A percentile compares a stretch with the other conserved stretches of the same genome.
These are phyloP conservation scores for Perkinsela sp. DNA, from an alignment of 208 protist species.

Conservation along the genomic window DNA sequence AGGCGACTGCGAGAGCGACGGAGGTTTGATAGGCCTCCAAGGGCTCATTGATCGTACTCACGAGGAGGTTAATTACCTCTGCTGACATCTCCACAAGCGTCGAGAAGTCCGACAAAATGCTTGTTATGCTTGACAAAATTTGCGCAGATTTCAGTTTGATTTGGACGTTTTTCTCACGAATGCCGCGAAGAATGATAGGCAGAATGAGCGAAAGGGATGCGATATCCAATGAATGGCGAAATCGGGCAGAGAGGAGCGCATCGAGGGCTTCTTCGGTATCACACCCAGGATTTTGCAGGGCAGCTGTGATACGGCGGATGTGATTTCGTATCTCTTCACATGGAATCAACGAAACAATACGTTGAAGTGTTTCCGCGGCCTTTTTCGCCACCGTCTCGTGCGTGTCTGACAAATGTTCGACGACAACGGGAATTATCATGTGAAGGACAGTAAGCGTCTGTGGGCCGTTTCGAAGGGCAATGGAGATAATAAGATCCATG, in stretches of 20 bases:
- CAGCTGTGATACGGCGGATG: constrained; percentile 49
- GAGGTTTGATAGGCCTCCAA: constrained; percentile 40
- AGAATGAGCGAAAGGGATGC: constrained; percentile 69
- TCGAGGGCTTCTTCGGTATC: constrained; percentile 62
- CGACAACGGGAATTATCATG: constrained; percentile 59
- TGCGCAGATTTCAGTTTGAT: constrained; percentile 61
- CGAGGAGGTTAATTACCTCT: constrained; percentile 40
- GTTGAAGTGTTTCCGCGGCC: constrained; percentile 39
- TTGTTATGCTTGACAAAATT: constrained; percentile 61
- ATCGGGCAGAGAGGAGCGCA: constrained; percentile 67
- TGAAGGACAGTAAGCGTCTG: constrained; percentile 19
- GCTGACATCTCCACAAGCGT: constrained; percentile 45
- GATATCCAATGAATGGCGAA: constrained; percentile 60
- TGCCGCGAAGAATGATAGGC: constrained; percentile 44
- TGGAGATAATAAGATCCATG: constrained; percentile 8
- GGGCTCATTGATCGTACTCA: constrained; percentile 54
- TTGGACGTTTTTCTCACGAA: constrained; percentile 24
- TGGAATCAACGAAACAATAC: constrained; percentile 56
- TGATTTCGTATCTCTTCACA: constrained; percentile 66
- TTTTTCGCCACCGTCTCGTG: constrained; percentile 42
- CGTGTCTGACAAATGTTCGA: constrained; percentile 47
- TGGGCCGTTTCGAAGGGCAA: constrained; percentile 8
- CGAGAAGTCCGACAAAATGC: constrained; percentile 39
- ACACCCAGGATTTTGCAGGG: constrained; percentile 47
- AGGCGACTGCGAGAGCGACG: constrained; percentile 45